Evolutionary conservation across 768 basidiomycete species (phyloP).

Genomic region (Sistotremastrum niveocremeum): DNA sequence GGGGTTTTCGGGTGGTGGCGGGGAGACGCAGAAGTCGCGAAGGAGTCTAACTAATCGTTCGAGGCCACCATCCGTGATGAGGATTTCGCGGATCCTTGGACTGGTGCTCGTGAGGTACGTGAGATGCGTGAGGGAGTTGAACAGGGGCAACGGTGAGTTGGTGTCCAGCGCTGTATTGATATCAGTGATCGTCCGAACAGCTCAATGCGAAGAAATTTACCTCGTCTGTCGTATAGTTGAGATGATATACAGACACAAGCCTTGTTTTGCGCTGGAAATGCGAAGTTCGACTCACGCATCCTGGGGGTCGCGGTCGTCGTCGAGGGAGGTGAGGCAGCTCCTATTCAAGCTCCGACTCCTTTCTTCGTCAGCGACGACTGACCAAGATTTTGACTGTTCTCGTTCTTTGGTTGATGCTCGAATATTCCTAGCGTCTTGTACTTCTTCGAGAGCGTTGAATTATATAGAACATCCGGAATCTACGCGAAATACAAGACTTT

Average conservation of each 20-base stretch:
- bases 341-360: no score
- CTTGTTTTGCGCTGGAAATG: constrained; percentile 88
- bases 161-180: constrained; percentile 32
- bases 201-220: constrained; percentile 28
- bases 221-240: constrained; percentile 88
- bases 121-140: constrained; percentile 93
- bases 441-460: no score
- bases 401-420: no score
- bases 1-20: constrained; percentile 71
- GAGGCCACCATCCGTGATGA: constrained; percentile 95
- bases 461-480: no score
- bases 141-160: constrained; percentile 48
- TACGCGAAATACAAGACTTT: no score
- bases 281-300: constrained; percentile 95
- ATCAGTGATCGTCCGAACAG: no score
- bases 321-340: no score
- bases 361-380: no score
- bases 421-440: no score
- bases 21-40: constrained; percentile 74
- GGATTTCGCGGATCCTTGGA: constrained; percentile 93
- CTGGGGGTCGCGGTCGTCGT: constrained; percentile 4
- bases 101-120: constrained; percentile 95
- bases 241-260: constrained; percentile 91
- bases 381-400: no score
- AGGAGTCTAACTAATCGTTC: constrained; percentile 90